phyloP scores from a whole-genome alignment of 257 asterid species.

The Przewalskia tangutica region DNA sequence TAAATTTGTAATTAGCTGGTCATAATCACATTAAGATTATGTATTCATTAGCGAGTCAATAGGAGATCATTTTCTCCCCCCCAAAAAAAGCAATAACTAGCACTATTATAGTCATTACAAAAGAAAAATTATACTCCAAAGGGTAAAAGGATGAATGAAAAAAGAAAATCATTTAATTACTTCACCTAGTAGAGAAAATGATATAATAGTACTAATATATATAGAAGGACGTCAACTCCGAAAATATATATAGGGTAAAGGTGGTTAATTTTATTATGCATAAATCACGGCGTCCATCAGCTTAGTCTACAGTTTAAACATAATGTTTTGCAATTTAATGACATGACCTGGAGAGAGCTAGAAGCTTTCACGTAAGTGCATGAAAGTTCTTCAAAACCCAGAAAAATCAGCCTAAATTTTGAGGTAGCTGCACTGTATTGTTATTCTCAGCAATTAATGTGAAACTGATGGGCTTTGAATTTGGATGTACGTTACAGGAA shows the following conservation, averaged over 20 bases:
- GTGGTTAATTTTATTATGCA: too few relatives aligned
- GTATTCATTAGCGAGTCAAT: neutral
- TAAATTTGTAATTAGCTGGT: too few relatives aligned
- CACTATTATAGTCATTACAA: neutral
- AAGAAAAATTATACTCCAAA: neutral
- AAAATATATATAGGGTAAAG: too few relatives aligned
- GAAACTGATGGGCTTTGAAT: neutral
- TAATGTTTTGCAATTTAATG: neutral
- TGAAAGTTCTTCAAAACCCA: neutral
- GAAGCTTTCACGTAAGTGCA: neutral
- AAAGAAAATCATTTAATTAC: neutral
- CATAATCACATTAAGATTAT: too few relatives aligned
- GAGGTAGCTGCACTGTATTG: neutral
- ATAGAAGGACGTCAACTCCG: too few relatives aligned
- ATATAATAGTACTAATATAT: too few relatives aligned
- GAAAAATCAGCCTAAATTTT: neutral
- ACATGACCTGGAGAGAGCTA: neutral
- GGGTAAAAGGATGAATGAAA: neutral
- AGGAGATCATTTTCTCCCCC: neutral
- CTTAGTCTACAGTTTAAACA: neutral
- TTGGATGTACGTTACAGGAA: neutral
- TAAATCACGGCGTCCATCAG: neutral
- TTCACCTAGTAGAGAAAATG: neutral
- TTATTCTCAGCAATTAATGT: constrained; percentile 1
- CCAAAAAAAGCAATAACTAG: neutral